These are phyloP conservation scores for Myxozyma geophila DNA, from an alignment of 805 yeast species.

Conservation along the genomic window DNA sequence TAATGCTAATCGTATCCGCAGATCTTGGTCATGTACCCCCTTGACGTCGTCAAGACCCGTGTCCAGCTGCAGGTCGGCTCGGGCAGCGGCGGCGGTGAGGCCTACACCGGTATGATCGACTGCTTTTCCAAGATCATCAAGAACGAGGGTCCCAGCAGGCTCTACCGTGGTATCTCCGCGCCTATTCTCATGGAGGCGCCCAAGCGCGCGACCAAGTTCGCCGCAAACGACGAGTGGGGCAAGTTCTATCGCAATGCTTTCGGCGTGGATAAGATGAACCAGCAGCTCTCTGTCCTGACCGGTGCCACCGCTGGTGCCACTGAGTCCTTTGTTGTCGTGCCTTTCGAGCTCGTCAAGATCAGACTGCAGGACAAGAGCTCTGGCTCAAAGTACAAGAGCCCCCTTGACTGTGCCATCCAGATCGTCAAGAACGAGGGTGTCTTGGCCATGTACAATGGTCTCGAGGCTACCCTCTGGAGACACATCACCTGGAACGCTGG, in stretches of 20 bases:
- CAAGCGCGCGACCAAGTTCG: conserved; percentile 96
- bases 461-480: conserved; percentile 97
- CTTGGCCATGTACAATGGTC: conserved; percentile 86
- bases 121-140: conserved; percentile 81
- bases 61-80: conserved; percentile 78
- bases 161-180: conserved; percentile 92
- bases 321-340: conserved; percentile 95
- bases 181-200: conserved; percentile 99
- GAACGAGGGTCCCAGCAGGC: conserved; percentile 80
- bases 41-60: conserved; percentile 89
- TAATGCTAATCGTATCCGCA: conserved; percentile 6
- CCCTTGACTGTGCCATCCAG: conserved; percentile 76
- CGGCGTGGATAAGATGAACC: conserved; percentile 72
- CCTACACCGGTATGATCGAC: conserved; percentile 82
- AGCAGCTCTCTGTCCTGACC: conserved; percentile 82
- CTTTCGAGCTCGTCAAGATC: conserved; percentile 94
- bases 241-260: conserved; percentile 73
- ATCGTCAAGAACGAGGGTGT: conserved; percentile 77
- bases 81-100: conserved; percentile 53
- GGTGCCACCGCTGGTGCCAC: conserved; percentile 99
- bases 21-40: conserved; percentile 86
- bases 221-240: conserved; percentile 97
- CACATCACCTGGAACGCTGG: conserved; percentile 98
- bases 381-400: conserved; percentile 67
- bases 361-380: conserved; percentile 89